Conservation (phyloP, 1,284 basidiomycete species). For the Ceratobasidium sp. region DNA sequence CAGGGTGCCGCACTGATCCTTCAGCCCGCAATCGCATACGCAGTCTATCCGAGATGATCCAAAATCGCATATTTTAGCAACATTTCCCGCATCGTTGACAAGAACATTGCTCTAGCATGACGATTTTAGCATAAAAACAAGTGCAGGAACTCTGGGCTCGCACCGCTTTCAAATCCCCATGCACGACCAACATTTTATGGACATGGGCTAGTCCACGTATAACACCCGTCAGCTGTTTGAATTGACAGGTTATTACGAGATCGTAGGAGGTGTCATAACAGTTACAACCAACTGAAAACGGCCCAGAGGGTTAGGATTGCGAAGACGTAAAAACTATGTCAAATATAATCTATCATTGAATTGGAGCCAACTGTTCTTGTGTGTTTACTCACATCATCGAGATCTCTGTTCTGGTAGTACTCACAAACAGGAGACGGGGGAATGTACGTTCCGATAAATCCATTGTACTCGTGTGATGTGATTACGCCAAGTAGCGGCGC, state of each 20-base stretch:
- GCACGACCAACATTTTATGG: too few relatives aligned
- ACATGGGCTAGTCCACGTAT: too few relatives aligned
- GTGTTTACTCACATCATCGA: too few relatives aligned
- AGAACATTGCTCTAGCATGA: constrained; percentile 5
- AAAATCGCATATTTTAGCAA: constrained; percentile 36
- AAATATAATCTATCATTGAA: background rate
- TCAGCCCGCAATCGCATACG: background rate
- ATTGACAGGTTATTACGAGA: too few relatives aligned
- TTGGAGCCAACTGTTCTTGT: background rate
- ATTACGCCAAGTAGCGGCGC: constrained; percentile 5
- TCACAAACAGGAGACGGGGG: background rate
- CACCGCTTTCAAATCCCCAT: background rate
- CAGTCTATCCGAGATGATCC: constrained; percentile 31
- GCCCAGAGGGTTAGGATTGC: too few relatives aligned
- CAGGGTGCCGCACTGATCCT: background rate
- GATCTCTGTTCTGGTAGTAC: background rate
- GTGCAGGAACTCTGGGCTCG: background rate
- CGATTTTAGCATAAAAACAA: background rate
- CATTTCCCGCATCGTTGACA: background rate
- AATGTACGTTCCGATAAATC: background rate
- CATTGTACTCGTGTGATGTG: background rate
- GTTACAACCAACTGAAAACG: background rate
- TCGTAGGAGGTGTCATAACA: too few relatives aligned
- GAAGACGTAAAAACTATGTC: too few relatives aligned
- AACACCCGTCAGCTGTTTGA: too few relatives aligned